Evolutionary conservation across 345 rosid genomes (phyloP), one percentile per base, ranked within the genome.

Genomic region (Psidium guajava): DNA sequence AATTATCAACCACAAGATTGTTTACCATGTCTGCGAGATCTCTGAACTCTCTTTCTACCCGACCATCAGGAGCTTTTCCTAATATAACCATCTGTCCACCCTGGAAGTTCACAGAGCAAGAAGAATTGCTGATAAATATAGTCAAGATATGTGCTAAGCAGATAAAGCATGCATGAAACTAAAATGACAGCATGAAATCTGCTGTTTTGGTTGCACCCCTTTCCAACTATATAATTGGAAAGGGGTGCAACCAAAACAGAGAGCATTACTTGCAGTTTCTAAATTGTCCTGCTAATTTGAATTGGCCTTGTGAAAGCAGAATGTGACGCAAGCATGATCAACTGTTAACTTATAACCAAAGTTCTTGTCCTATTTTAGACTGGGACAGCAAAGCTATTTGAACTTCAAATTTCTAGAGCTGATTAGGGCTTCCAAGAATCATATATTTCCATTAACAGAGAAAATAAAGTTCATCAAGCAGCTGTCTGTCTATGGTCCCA

Each of bases 31-130:
- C 88, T 81, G 90, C 92, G 22, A 92, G 93, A 83, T 82, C 88
- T 73, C 90, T 90, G 84, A 92, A 92, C 85, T 92, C 90, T 49
- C 54, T 83, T 80, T 91, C 90, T 82, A 92, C 90, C 14, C 91
- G 91, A 73, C 27, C 85, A 87, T 90, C 91, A 82, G 92, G 86
- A 84, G 93, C 92, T 83, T 89, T 92, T 83, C 93, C 95, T 28
- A 92, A 90, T 81, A 92, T 86, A 89, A 92, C 74, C 90, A 92
- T 86, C 87, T 92, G 95, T 54, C 95, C 95, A 52, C 95, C 93
- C 95, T 92, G 86, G 61, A 84, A 82, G 83, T 28, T 54, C 81
- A 69, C 55, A 51, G 44, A 56, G 28, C 15, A 84, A 85, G 32
- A 85, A 69, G 20, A 28, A 83, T 32, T 69, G 22, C 77, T 18